Evolutionary conservation across 345 rosid genomes (phyloP), one percentile per base, ranked within the genome.

Genomic region (Triadica sebifera): DNA sequence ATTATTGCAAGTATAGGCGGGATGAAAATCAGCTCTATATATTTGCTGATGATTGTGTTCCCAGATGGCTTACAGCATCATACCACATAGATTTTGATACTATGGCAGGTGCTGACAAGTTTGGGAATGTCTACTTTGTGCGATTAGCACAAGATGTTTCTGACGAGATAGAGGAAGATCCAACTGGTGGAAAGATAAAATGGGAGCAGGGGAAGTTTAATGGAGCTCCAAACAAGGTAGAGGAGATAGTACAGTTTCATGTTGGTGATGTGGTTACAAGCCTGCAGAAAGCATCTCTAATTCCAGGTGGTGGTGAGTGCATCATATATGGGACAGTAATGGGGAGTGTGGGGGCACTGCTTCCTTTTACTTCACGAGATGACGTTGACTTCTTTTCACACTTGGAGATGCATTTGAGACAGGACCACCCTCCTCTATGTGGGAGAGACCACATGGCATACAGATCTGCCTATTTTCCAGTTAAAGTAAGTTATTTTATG

Each of bases 201-300:
- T 95, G 99, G 99, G 99, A 93, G 84, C 98, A 93, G 77, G 98
- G 99, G 70, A 95, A 84, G 83, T 93, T 92, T 55, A 93, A 95
- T 65, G 98, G 99, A 81, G 98, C 99, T 49, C 97, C 98, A 5
- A 90, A 93, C 86, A 95, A 95, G 87, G 83, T 93, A 60, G 99
- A 90, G 79, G 98, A 93, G 86, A 90, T 93, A 57, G 98, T 91
- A 47, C 99, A 95, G 84, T 93, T 95, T 82, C 97, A 95, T 74
- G 88, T 89, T 16, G 98, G 96, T 25, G 98, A 93, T 80, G 91
- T 89, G 25, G 89, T 90, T 61, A 91, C 92, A 6, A 86, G 90
- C 85, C 65, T 93, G 87, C 96, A 91, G 83, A 92, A 94, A 77
- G 92, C 99, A 51, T 91, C 98, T 29, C 82, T 93, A 72, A 93